Conservation (phyloP, 495 filamentous ascomycete species). For the Penicillium alfredii region DNA sequence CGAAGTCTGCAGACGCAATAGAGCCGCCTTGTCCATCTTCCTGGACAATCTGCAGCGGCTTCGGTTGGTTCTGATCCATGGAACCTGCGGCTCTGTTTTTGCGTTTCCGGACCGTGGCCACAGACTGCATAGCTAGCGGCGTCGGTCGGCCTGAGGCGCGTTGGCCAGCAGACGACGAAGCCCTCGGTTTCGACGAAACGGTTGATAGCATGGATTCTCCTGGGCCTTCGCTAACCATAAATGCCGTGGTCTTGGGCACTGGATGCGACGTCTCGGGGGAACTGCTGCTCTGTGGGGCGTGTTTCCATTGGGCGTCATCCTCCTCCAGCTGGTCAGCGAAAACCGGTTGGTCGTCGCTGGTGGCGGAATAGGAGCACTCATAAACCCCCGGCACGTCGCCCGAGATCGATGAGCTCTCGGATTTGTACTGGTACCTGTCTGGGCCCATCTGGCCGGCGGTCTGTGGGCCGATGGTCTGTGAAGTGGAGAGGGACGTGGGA, state of each 20-base stretch:
- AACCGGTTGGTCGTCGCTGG: slow-evolving; percentile 28
- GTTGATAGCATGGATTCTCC: slow-evolving; percentile 28
- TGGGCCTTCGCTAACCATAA: slow-evolving; percentile 37
- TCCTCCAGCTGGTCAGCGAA: slow-evolving; percentile 31
- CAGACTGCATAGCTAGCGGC: slow-evolving; percentile 34
- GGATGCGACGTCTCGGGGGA: slow-evolving; percentile 24
- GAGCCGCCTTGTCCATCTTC: slow-evolving; percentile 45
- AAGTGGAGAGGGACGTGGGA: slow-evolving; percentile 16
- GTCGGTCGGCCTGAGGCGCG: slow-evolving; percentile 23
- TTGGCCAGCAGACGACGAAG: slow-evolving; percentile 22
- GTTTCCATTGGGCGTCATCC: slow-evolving; percentile 29
- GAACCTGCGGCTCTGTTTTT: slow-evolving; percentile 33
- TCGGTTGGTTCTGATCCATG: slow-evolving; percentile 26
- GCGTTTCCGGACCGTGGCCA: slow-evolving; percentile 36
- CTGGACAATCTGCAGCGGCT: slow-evolving; percentile 43
- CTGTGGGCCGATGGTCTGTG: slow-evolving; percentile 20
- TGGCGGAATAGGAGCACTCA: slow-evolving; percentile 35
- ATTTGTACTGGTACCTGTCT: slow-evolving; percentile 37
- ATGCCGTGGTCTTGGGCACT: slow-evolving; percentile 28
- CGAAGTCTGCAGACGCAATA: slow-evolving; percentile 45
- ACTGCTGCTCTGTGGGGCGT: slow-evolving; percentile 19
- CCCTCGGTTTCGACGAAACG: slow-evolving; percentile 23
- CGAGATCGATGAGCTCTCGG: slow-evolving; percentile 37
- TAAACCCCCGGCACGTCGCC: slow-evolving; percentile 32
- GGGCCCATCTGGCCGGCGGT: no score